Conservation (phyloP, 2,329 filamentous ascomycete species). For the Penicillium sp. region DNA sequence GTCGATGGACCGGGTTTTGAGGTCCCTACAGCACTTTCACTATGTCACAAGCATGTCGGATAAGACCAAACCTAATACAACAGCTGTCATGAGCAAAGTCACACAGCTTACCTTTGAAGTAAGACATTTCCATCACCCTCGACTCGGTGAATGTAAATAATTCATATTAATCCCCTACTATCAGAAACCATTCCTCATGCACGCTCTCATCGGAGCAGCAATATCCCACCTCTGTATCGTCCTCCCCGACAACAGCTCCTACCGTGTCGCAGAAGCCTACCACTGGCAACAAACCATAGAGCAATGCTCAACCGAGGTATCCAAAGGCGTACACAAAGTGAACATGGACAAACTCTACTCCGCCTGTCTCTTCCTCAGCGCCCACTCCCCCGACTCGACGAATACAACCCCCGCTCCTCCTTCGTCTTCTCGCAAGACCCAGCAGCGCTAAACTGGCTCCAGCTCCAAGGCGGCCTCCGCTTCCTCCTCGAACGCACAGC, state of each 20-base stretch:
- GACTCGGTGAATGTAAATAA: neutral
- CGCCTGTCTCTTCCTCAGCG: constrained; percentile 37
- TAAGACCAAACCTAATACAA: constrained; percentile 12
- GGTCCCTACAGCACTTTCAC: constrained; percentile 33
- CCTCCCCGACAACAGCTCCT: constrained; percentile 25
- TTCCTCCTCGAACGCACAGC: constrained; percentile 28
- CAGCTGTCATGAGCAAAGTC: constrained; percentile 26
- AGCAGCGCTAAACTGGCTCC: constrained; percentile 36
- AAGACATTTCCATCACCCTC: constrained; percentile 1
- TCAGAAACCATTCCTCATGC: constrained; percentile 37
- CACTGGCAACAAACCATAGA: constrained; percentile 41
- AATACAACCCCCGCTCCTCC: constrained; percentile 33
- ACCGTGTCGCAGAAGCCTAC: constrained; percentile 32
- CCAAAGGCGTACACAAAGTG: constrained; percentile 20
- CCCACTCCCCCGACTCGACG: constrained; percentile 35
- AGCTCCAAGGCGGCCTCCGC: constrained; percentile 35
- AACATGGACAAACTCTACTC: constrained; percentile 43
- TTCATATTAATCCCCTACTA: neutral
- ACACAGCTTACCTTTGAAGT: constrained; percentile 34
- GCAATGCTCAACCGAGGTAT: constrained; percentile 36
- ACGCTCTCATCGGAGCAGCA: constrained; percentile 35
- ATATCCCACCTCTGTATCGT: constrained; percentile 32
- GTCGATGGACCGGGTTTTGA: constrained; percentile 9
- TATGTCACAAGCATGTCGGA: constrained; percentile 15
- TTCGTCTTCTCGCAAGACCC: constrained; percentile 38